Conservation (phyloP, 1,139 yeast genomes). For the Yamadazyma mexicana region DNA sequence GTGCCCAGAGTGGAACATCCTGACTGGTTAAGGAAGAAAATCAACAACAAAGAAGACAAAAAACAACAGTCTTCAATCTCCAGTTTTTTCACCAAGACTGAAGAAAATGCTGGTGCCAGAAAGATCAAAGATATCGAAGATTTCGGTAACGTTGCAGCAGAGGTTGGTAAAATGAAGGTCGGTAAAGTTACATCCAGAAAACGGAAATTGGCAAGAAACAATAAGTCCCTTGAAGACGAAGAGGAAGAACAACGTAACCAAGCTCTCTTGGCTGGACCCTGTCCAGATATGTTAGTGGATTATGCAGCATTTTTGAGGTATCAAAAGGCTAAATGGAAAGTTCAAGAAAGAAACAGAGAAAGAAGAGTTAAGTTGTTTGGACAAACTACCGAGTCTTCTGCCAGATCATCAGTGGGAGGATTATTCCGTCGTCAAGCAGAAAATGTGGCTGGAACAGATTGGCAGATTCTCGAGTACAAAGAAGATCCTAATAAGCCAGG, state of each 20-base stretch:
- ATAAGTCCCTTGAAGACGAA: conserved; percentile 33
- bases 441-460: conserved; percentile 67
- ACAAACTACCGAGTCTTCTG: conserved; percentile 45
- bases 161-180: conserved; percentile 32
- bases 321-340: conserved; percentile 84
- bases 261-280: conserved; percentile 49
- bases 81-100: conserved; percentile 52
- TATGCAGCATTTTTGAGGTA: conserved; percentile 74
- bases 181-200: conserved; percentile 53
- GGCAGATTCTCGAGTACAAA: conserved; percentile 83
- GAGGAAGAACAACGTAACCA: conserved; percentile 44
- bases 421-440: conserved; percentile 80
- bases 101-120: conserved; percentile 28
- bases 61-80: conserved; percentile 69
- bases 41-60: conserved; percentile 60
- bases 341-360: conserved; percentile 67
- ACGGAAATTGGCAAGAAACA: conserved; percentile 27
- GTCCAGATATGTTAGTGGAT: conserved; percentile 75
- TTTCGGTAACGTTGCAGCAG: conserved; percentile 42
- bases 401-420: conserved; percentile 59
- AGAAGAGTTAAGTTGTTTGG: conserved; percentile 84
- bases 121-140: conserved; percentile 75
- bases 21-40: conserved; percentile 78
- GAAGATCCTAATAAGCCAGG: conserved; percentile 65
- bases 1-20: conserved; percentile 96